Percentiles rank a stretch among this genome's conserved stretches.
Evolutionary conservation across 805 yeast species (phyloP).

Genomic region (Ascoidea rubescens): DNA sequence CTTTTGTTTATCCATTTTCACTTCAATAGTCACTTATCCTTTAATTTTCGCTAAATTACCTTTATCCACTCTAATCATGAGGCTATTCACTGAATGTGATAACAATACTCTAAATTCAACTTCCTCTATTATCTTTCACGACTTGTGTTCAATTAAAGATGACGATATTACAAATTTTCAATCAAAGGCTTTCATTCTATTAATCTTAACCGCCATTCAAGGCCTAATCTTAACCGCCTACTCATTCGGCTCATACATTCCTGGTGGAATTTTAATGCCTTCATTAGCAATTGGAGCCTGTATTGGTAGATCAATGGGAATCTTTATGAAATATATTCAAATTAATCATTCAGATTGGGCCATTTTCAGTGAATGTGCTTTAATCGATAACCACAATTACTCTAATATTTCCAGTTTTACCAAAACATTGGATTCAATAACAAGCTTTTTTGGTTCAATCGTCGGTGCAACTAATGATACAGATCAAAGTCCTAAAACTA

Average conservation of each 20-base stretch:
- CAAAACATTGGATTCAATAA: neutral
- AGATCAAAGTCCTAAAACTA: conserved; percentile 12
- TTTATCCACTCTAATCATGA: conserved; percentile 39
- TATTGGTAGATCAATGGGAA: conserved; percentile 42
- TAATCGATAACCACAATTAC: conserved; percentile 1
- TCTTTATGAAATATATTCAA: conserved; percentile 36
- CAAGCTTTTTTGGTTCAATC: neutral
- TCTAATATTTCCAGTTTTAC: conserved; percentile 2
- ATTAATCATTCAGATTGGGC: conserved; percentile 21
- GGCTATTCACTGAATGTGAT: conserved; percentile 56
- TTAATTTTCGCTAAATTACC: conserved; percentile 38
- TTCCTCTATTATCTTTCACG: conserved; percentile 12
- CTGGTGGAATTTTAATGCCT: conserved; percentile 58
- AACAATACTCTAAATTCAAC: conserved; percentile 13
- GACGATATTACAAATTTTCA: conserved; percentile 5
- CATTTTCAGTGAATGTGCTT: conserved; percentile 21
- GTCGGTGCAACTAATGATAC: conserved; percentile 18
- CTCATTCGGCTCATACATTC: conserved; percentile 54
- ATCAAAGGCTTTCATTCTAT: conserved; percentile 12
- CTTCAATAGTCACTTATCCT: conserved; percentile 44
- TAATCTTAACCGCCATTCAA: conserved; percentile 27
- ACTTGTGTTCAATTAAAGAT: conserved; percentile 13
- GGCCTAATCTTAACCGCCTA: conserved; percentile 53
- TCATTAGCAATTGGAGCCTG: conserved; percentile 49
- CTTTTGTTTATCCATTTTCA: conserved; percentile 28